Evolutionary conservation across 164 flowering plant species (phyloP).

Genomic region (Chloranthus sessilifolius): DNA sequence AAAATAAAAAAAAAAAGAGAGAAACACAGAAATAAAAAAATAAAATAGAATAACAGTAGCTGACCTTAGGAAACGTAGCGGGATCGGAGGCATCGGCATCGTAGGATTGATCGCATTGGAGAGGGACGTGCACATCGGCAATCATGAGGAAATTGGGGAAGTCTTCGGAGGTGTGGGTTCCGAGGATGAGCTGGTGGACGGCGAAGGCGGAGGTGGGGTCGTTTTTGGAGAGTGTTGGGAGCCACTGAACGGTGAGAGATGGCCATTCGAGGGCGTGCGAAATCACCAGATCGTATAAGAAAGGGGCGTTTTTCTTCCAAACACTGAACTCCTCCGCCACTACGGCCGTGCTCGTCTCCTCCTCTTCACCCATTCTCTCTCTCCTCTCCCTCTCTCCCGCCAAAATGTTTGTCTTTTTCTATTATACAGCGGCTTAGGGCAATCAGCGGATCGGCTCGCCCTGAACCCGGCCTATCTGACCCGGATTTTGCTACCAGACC

Average conservation of each 20-base stretch:
- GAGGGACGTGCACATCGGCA: conserved; percentile 69
- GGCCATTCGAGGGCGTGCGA: conserved; percentile 94
- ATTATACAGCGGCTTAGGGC: too few relatives aligned
- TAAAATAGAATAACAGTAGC: too few relatives aligned
- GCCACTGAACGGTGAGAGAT: conserved; percentile 90
- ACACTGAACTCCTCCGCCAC: conserved; percentile 67
- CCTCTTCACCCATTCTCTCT: conserved; percentile 12
- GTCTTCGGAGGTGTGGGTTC: conserved; percentile 83
- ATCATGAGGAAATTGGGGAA: conserved; percentile 73
- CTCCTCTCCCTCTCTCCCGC: conserved; percentile 5
- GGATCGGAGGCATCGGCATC: not conserved
- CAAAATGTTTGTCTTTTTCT: too few relatives aligned
- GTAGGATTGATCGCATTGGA: conserved; percentile 7
- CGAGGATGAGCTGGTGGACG: conserved; percentile 65
- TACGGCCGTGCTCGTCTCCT: conserved; percentile 19
- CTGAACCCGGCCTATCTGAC: too few relatives aligned
- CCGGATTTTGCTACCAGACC: too few relatives aligned
- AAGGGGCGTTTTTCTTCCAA: conserved; percentile 95
- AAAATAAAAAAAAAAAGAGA: not conserved
- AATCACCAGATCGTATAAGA: conserved; percentile 75
- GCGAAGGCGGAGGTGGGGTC: conserved; percentile 26
- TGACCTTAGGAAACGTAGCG: conserved; percentile 8
- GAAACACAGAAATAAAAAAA: too few relatives aligned
- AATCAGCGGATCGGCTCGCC: too few relatives aligned
- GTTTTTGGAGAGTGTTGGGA: conserved; percentile 36